These are phyloP conservation scores for Pleodorina starrii DNA, from an alignment of 139 green algal species.

Conservation along the genomic window DNA sequence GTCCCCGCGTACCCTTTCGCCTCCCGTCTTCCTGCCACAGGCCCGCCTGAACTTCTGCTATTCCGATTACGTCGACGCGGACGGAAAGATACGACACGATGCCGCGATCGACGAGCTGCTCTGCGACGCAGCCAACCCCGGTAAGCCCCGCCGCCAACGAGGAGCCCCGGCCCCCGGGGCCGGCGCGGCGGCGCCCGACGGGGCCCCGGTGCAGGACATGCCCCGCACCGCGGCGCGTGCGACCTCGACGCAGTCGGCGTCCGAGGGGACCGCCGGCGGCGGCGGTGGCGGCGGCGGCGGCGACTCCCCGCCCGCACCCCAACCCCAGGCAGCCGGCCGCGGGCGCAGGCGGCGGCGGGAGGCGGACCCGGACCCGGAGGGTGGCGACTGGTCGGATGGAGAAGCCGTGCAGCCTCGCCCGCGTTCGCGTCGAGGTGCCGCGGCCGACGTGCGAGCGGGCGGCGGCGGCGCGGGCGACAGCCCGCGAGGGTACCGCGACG, in stretches of 20 bases:
- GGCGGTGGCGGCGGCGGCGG: neutral
- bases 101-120: constrained; percentile 27
- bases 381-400: constrained; percentile 16
- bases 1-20: too few relatives aligned
- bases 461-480: neutral
- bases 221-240: neutral
- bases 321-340: neutral
- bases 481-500: neutral
- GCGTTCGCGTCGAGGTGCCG: neutral
- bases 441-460: neutral
- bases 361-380: neutral
- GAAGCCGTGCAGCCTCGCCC: neutral
- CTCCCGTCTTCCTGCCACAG: neutral
- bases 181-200: neutral
- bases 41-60: constrained; percentile 56
- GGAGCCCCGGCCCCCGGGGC: neutral
- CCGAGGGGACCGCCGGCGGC: neutral
- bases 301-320: too few relatives aligned
- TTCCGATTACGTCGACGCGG: constrained; percentile 54
- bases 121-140: neutral
- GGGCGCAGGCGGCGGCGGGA: neutral
- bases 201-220: neutral
- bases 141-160: neutral
- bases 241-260: neutral
- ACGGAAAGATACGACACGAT: constrained; percentile 48